Conservation (phyloP, 208 protist species). For the Trypanosoma platydactyli region DNA sequence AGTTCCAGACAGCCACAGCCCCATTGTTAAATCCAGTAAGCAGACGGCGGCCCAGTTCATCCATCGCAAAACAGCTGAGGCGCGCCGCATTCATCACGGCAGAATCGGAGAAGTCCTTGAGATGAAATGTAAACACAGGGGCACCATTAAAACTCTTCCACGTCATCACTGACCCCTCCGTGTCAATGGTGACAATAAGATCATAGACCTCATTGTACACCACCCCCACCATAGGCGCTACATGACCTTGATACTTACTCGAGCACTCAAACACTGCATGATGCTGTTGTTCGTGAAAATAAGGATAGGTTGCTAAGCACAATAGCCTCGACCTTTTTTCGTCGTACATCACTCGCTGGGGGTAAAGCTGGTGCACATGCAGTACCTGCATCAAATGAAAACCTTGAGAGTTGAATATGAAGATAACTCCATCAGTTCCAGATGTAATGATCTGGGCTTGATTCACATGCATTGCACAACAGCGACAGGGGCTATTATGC, state of each 20-base stretch:
- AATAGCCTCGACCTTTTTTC: slow-evolving; percentile 41
- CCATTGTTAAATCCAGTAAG: slow-evolving; percentile 80
- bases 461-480: slow-evolving; percentile 47
- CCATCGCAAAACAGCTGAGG: slow-evolving; percentile 50
- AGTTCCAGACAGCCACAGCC: slow-evolving; percentile 78
- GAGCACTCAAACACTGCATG: slow-evolving; percentile 50
- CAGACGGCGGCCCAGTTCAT: slow-evolving; percentile 62
- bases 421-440: slow-evolving; percentile 55
- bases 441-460: slow-evolving; percentile 60
- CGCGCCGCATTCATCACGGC: slow-evolving; percentile 51
- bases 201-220: slow-evolving; percentile 68
- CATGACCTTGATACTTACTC: slow-evolving; percentile 61
- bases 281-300: slow-evolving; percentile 54
- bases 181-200: slow-evolving; percentile 70
- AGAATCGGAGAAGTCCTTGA: slow-evolving; percentile 78
- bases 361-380: slow-evolving; percentile 31
- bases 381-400: slow-evolving; percentile 68
- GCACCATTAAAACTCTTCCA: slow-evolving; percentile 58
- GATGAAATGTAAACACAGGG: slow-evolving; percentile 69
- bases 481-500: slow-evolving; percentile 65
- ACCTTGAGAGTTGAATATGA: slow-evolving; percentile 66
- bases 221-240: slow-evolving; percentile 51
- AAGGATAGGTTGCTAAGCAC: slow-evolving; percentile 52
- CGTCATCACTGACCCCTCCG: slow-evolving; percentile 71
- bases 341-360: slow-evolving; percentile 38